phyloP scores from a whole-genome alignment of 2,329 filamentous ascomycete species.

The Neodidymelliopsis sp. region DNA sequence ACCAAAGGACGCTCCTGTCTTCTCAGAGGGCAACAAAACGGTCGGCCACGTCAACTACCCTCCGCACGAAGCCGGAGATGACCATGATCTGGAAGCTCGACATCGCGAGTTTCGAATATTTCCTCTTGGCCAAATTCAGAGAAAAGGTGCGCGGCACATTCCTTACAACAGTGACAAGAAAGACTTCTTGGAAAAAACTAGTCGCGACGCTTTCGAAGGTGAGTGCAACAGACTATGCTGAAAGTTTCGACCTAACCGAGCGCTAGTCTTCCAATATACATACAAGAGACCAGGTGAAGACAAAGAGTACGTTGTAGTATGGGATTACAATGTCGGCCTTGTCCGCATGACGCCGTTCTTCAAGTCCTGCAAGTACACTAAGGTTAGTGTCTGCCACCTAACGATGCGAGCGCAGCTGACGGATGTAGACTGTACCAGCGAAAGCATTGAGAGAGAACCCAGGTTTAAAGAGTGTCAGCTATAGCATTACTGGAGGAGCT shows the following conservation, averaged over 20 bases:
- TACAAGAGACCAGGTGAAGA: constrained; percentile 74
- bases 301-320: constrained; percentile 80
- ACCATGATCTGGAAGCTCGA: constrained; percentile 63
- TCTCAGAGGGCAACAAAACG: constrained; percentile 64
- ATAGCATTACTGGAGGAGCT: constrained; percentile 93
- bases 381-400: constrained; percentile 63
- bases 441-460: constrained; percentile 76
- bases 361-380: constrained; percentile 86
- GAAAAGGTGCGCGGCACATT: constrained; percentile 69
- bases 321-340: constrained; percentile 95
- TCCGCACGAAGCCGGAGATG: constrained; percentile 69
- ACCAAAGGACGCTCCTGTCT: constrained; percentile 69
- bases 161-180: constrained; percentile 97
- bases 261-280: constrained; percentile 79
- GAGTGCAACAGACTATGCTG: constrained; percentile 32
- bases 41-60: constrained; percentile 75
- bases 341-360: constrained; percentile 95
- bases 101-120: constrained; percentile 71
- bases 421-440: constrained; percentile 78
- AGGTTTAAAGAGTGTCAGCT: constrained; percentile 85
- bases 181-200: constrained; percentile 83
- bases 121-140: constrained; percentile 66
- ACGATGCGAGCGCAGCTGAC: constrained; percentile 19
- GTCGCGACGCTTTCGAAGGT: constrained; percentile 90
- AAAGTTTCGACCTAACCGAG: constrained; percentile 17